These are phyloP conservation scores for Cicer yamashitae DNA, from an alignment of 306 rosid genomes.

Conservation along the genomic window DNA sequence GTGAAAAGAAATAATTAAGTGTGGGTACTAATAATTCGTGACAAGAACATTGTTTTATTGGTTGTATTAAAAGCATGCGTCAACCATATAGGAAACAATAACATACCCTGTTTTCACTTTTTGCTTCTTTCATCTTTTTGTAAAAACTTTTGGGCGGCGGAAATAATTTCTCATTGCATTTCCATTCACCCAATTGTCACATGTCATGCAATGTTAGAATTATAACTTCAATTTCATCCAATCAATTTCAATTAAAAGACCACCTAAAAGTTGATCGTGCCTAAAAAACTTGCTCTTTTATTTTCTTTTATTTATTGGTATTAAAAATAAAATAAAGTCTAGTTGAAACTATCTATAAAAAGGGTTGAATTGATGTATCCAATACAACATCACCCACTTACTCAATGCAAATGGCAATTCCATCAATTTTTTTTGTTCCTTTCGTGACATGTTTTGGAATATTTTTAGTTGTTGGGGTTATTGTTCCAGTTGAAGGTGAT, in stretches of 20 bases:
- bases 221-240: constrained; percentile 19
- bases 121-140: constrained; percentile 22
- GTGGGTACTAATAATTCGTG: neutral
- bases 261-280: constrained; percentile 42
- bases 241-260: constrained; percentile 36
- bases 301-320: neutral
- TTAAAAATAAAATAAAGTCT: neutral
- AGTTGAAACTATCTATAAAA: constrained; percentile 41
- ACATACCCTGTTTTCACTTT: constrained; percentile 41
- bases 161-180: constrained; percentile 41
- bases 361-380: constrained; percentile 4
- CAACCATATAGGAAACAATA: constrained; percentile 41
- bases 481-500: constrained; percentile 34
- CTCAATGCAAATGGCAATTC: constrained; percentile 8
- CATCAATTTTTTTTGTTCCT: constrained; percentile 26
- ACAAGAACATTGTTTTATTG: constrained; percentile 2
- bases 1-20: too few species aligned
- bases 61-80: constrained; percentile 46
- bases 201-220: constrained; percentile 41
- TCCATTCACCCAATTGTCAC: constrained; percentile 34
- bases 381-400: neutral
- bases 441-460: constrained; percentile 1
- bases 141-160: constrained; percentile 44
- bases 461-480: constrained; percentile 29
- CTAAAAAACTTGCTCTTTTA: neutral